Evolutionary conservation across 2,329 filamentous ascomycete species (phyloP), one percentile per base, ranked within the genome.

Genomic region (Parastagonospora nodorum): DNA sequence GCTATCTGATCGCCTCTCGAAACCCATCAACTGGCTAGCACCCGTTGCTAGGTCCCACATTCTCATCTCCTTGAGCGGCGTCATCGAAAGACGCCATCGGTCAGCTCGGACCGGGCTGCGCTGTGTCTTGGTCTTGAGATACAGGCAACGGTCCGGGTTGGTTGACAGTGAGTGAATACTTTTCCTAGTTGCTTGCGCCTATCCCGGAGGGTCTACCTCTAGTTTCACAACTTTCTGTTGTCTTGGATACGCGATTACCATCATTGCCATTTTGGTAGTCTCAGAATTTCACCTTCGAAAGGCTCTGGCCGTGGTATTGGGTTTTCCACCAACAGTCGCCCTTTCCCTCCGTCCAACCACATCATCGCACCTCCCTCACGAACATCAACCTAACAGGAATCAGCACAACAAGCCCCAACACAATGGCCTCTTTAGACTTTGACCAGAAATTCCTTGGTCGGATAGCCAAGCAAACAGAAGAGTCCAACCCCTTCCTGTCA

Each of bases 361-460:
- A 37, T 27, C 27, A n/a, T 39, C 40, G 40, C 46, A 32, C 43
- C 45, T 42, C 46, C 47, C 51, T 54, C 32, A 53, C 47, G n/a
- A 31, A 27, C 15, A 28, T 16, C 28, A 42, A 31, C 27, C 43
- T 51, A 27, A 43, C 48, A 24, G 4, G 10, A 14, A 11, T 31
- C 43, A 31, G 36, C 45, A 48, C 45, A 51, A 33, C 14, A 27
- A 44, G 33, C 11, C 48, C 35, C 45, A 51, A 60, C 54, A 67
- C 57, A 24, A 99, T 97, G 94, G 94, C 94, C 77, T 94, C 92
- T 71, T 94, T 92, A 54, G 91, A 96, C 77, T 91, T 97, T 56
- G 94, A 99, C 75, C 92, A 96, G 78, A 99, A 97, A 78, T 96
- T 95, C 76, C 83, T 99, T 67, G 92, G 91, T 77, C 88, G 86